Conservation (phyloP, 805 yeast species). For the Sporopachydermia lactativora region DNA sequence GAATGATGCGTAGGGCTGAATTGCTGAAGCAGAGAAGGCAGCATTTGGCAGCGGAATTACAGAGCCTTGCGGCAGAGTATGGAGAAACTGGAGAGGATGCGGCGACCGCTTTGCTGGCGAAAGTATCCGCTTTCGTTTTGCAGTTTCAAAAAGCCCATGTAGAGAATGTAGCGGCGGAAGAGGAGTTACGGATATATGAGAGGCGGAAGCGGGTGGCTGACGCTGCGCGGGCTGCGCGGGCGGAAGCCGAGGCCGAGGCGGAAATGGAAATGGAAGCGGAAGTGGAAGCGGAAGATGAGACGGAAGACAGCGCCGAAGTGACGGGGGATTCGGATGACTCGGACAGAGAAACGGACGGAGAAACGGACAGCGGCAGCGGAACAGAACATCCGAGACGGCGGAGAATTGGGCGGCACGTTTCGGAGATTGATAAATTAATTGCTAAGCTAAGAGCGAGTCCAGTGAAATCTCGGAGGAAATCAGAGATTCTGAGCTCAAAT, state of each 20-base stretch:
- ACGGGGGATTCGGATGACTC: not conserved
- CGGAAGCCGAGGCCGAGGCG: not conserved
- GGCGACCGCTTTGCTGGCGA: constrained; percentile 44
- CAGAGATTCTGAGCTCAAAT: not conserved
- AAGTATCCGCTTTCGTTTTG: constrained; percentile 42
- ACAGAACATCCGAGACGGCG: not conserved
- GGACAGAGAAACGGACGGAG: no score
- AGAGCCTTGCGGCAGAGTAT: constrained; percentile 48
- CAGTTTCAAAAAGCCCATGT: constrained; percentile 51
- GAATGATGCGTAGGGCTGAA: constrained; percentile 39
- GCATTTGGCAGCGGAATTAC: constrained; percentile 36
- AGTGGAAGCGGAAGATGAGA: not conserved
- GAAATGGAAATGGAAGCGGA: not conserved
- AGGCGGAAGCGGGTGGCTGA: constrained; percentile 46
- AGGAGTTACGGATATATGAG: constrained; percentile 49
- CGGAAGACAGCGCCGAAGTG: not conserved
- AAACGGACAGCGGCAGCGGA: not conserved
- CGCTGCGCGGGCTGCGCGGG: constrained; percentile 9
- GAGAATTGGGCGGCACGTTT: not conserved
- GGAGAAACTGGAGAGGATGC: constrained; percentile 52
- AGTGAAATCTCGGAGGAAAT: not conserved
- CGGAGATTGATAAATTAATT: constrained; percentile 30
- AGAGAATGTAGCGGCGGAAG: constrained; percentile 56
- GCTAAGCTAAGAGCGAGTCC: constrained; percentile 27
- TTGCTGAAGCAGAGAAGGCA: constrained; percentile 35